Conservation (phyloP, 345 rosid genomes). For the Eucalyptus coolabah region DNA sequence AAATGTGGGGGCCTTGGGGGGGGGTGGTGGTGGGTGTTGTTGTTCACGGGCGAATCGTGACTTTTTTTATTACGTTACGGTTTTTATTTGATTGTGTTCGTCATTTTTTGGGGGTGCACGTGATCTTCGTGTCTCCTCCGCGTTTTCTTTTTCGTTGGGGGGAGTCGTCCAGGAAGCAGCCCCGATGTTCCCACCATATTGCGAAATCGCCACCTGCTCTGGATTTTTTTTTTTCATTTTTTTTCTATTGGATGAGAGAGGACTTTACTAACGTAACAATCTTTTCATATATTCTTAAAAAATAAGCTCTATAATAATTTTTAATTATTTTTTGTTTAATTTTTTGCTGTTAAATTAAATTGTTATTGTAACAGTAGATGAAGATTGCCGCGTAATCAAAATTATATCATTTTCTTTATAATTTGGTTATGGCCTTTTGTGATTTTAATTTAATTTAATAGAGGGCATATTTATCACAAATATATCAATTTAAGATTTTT, state of each 20-base stretch:
- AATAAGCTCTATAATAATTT: no score
- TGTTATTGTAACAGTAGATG: rapidly evolving
- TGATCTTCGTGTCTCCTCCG: neutral
- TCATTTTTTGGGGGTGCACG: neutral
- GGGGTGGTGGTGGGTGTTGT: neutral
- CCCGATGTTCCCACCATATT: neutral
- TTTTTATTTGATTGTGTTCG: neutral
- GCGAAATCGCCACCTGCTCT: neutral
- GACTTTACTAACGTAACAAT: no score
- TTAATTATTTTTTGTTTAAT: no score
- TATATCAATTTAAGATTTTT: rapidly evolving
- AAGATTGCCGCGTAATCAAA: rapidly evolving
- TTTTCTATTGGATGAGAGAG: no score
- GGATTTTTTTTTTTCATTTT: no score
- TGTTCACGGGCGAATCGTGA: neutral
- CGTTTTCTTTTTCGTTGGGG: neutral
- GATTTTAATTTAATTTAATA: no score
- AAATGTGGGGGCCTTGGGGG: neutral
- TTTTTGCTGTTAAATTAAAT: no score
- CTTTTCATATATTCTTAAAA: no score
- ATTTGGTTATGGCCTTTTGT: rapidly evolving
- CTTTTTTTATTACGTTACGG: neutral
- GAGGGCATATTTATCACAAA: rapidly evolving
- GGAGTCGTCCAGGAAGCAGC: neutral
- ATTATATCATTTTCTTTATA: no score